Conservation (phyloP, 2,329 filamentous ascomycete species). For the Amauroascus niger region DNA sequence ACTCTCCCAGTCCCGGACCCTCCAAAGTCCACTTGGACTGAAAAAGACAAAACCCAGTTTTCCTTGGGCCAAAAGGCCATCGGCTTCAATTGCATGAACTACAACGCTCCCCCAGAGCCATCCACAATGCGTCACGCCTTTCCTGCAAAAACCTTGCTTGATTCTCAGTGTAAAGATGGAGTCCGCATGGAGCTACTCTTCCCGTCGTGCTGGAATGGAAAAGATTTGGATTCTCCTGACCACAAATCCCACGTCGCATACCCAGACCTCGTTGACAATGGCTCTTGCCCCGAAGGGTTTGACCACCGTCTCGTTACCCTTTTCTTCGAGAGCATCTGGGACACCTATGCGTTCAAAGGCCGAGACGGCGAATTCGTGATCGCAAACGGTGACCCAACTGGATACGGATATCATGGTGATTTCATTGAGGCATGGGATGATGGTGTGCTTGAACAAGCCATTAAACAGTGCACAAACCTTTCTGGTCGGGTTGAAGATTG, state of each 20-base stretch:
- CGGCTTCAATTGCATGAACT: slow-evolving; percentile 94
- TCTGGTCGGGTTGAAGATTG: slow-evolving; percentile 66
- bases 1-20: slow-evolving; percentile 57
- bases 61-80: slow-evolving; percentile 69
- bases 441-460: slow-evolving; percentile 59
- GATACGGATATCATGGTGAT: slow-evolving; percentile 67
- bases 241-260: slow-evolving; percentile 64
- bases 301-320: slow-evolving; percentile 61
- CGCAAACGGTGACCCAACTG: slow-evolving; percentile 66
- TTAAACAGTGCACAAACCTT: slow-evolving; percentile 62
- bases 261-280: slow-evolving; percentile 64
- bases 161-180: slow-evolving; percentile 72
- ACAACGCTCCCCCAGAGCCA: slow-evolving; percentile 53
- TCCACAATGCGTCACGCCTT: slow-evolving; percentile 73
- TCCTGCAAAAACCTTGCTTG: slow-evolving; percentile 68
- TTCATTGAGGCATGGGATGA: slow-evolving; percentile 71
- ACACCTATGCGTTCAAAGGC: slow-evolving; percentile 56
- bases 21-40: slow-evolving; percentile 61
- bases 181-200: slow-evolving; percentile 78
- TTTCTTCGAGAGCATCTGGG: slow-evolving; percentile 79
- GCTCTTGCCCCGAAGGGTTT: slow-evolving; percentile 62
- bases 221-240: slow-evolving; percentile 46
- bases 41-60: slow-evolving; percentile 56
- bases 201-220: slow-evolving; percentile 79
- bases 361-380: slow-evolving; percentile 61